phyloP scores from a whole-genome alignment of 2,329 filamentous ascomycete species.

The Fusarium bulbicola region DNA sequence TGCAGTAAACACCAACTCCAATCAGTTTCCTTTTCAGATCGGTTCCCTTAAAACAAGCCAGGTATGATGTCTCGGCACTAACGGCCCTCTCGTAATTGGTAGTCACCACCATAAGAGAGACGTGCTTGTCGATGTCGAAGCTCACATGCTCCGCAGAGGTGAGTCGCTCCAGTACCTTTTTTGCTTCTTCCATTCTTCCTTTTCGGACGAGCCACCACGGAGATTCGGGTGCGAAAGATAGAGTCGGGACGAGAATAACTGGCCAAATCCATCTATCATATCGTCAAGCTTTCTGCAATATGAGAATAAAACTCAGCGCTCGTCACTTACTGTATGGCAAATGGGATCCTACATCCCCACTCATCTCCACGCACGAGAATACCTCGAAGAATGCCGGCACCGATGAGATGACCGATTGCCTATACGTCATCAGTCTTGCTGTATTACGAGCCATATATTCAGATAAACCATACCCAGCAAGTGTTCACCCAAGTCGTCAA shows the following conservation, averaged over 20 bases:
- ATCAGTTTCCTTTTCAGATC: background rate
- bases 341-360: background rate
- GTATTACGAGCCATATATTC: background rate
- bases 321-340: background rate
- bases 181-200: background rate
- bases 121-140: background rate
- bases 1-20: background rate
- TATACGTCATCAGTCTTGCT: background rate
- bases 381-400: background rate
- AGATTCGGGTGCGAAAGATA: background rate
- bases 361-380: background rate
- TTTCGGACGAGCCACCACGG: background rate
- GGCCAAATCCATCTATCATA: background rate
- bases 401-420: background rate
- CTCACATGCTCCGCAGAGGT: background rate
- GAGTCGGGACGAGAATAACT: background rate
- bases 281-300: rapidly evolving
- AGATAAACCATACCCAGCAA: background rate
- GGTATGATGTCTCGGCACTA: background rate
- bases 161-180: background rate
- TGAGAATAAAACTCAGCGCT: background rate
- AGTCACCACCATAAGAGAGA: background rate
- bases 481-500: background rate
- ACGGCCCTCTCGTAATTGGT: background rate
- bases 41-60: background rate